A percentile compares a stretch with the other conserved stretches of the same genome.
Conservation (phyloP, 257 asterid species). For the Solanum appendiculatum region DNA sequence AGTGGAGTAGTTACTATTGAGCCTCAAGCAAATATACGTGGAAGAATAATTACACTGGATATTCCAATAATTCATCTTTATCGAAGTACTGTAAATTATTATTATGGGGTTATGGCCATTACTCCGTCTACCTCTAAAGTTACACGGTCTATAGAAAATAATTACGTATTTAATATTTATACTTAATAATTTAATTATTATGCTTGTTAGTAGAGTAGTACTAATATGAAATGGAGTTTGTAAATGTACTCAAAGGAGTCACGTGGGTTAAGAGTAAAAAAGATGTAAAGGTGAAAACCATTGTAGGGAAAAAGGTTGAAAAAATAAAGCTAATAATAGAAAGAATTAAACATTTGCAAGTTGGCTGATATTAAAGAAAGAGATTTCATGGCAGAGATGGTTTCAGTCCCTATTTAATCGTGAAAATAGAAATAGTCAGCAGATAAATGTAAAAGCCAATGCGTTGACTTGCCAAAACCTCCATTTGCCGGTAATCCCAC, state of each 20-base stretch:
- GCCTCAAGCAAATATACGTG: background rate
- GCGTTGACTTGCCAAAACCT: conserved; percentile 49
- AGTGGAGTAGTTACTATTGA: background rate
- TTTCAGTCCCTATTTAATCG: background rate
- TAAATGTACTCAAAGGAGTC: background rate
- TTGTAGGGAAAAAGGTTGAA: background rate
- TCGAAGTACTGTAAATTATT: background rate
- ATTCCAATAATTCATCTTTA: background rate
- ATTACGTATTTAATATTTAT: background rate
- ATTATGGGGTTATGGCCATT: background rate
- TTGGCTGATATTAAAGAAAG: conserved; percentile 20
- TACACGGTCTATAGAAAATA: background rate
- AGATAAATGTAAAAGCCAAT: conserved; percentile 4
- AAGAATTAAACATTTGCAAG: conserved; percentile 13
- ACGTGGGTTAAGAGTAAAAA: background rate
- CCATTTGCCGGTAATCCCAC: conserved; percentile 34
- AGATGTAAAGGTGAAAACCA: background rate
- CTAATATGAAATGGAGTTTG: background rate
- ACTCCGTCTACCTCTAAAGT: conserved; percentile 5
- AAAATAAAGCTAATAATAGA: background rate
- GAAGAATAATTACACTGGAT: background rate
- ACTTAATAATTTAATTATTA: too few species aligned
- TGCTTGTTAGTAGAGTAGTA: background rate
- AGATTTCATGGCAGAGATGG: background rate
- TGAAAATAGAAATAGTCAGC: conserved; percentile 7